Evolutionary conservation across 106 monocot genomes (phyloP).

Genomic region (Phalaenopsis equestris): DNA sequence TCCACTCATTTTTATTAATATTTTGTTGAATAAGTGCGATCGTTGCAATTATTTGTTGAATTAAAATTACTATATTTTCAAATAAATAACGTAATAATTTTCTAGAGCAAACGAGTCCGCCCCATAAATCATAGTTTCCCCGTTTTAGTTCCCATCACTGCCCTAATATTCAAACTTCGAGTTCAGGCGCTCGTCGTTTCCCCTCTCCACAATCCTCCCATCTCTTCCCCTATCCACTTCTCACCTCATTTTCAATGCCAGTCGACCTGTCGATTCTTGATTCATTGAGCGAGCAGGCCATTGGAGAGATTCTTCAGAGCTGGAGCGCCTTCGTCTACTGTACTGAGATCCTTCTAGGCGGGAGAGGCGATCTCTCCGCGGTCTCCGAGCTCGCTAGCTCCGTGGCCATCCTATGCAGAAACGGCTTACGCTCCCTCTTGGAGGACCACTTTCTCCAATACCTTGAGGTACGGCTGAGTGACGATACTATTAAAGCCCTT

Average conservation of each 20-base stretch:
- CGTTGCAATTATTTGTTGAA: too few species aligned
- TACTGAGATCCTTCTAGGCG: constrained; percentile 36
- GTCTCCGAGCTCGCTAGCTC: constrained; percentile 17
- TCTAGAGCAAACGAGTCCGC: too few species aligned
- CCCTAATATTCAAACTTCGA: not conserved
- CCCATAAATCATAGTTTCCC: too few species aligned
- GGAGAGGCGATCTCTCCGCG: constrained; percentile 24
- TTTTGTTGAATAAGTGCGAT: too few species aligned
- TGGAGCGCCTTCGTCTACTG: constrained; percentile 48
- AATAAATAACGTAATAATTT: too few species aligned
- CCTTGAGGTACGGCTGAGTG: constrained; percentile 38
- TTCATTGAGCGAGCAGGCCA: constrained; percentile 17
- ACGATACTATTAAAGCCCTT: not conserved
- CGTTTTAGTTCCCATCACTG: not conserved
- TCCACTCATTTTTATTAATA: too few species aligned
- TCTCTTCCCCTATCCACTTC: not conserved
- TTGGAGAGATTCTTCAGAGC: constrained; percentile 38
- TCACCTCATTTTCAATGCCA: not conserved
- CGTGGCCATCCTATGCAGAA: constrained; percentile 32
- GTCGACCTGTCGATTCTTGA: constrained; percentile 20
- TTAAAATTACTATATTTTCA: too few species aligned
- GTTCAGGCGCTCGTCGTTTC: not conserved
- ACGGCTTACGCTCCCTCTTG: constrained; percentile 40
- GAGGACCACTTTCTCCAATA: constrained; percentile 63
- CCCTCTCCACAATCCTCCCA: not conserved